These are phyloP conservation scores for Silene uniflora DNA, from an alignment of 148 eudicot genomes.

Conservation along the genomic window DNA sequence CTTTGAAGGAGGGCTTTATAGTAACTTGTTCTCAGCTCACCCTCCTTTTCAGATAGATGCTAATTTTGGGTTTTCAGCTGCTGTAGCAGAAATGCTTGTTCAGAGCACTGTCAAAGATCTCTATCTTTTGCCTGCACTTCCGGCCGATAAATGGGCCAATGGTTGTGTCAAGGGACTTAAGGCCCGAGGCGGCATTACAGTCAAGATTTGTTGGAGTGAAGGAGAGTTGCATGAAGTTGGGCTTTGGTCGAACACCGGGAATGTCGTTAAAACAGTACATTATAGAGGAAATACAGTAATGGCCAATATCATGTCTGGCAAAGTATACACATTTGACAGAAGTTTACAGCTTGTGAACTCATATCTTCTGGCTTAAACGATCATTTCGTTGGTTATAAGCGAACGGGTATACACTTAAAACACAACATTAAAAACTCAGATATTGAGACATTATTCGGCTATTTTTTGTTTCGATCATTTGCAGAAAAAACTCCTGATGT, in stretches of 20 bases:
- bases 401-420: too few relatives aligned
- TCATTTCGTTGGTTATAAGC: too few relatives aligned
- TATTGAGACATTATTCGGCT: neutral
- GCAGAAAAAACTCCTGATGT: neutral
- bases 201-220: conserved; percentile 66
- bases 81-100: conserved; percentile 89
- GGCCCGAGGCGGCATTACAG: conserved; percentile 72
- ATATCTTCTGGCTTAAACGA: neutral
- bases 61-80: conserved; percentile 79
- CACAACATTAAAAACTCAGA: neutral
- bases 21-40: conserved; percentile 75
- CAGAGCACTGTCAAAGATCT: conserved; percentile 75
- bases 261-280: conserved; percentile 43
- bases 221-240: conserved; percentile 70
- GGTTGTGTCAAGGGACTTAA: conserved; percentile 82
- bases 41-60: conserved; percentile 93
- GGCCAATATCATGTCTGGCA: conserved; percentile 38
- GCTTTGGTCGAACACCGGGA: conserved; percentile 40
- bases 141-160: conserved; percentile 65
- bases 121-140: conserved; percentile 76
- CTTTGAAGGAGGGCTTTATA: conserved; percentile 77
- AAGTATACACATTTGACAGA: conserved; percentile 46
- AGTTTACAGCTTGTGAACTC: conserved; percentile 44
- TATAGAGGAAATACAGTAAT: conserved; percentile 42
- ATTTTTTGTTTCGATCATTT: neutral